Evolutionary conservation across 2,329 filamentous ascomycete genomes (phyloP), one percentile per base, ranked within the genome.

Genomic region (Fusarium metavorans): DNA sequence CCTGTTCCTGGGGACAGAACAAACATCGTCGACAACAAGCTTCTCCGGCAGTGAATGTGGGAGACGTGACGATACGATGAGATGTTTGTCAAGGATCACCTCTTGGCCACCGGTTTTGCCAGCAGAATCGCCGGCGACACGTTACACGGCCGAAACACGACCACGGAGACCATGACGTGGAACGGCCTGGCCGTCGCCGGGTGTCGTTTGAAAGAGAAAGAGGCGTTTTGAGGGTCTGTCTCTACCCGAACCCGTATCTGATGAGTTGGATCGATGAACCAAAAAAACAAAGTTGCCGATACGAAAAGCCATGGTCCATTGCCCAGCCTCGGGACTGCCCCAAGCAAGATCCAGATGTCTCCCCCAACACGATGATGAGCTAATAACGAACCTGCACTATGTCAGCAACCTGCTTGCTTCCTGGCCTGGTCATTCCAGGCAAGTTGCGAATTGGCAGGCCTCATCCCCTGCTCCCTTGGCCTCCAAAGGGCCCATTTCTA

Each of bases 91-190:
- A 54, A 61, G 37, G 63, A 67, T 66, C 58, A 48, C 30, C 37
- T 27, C 23, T 58, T 41, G 39, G 34, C 34, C 52, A 37, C 30
- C 23, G 32, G 41, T 16, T 54, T 54, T 50, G 41, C 48, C 39
- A 45, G 52, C 37, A 59, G n/a, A 57, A 41, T 35, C 60, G 37
- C 50, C 63, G 62, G 57, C 71, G 58, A 72, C 59, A 64, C 58
- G 66, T 70, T 75, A 74, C 74, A 72, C 61, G 37, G 48, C 41
- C 75, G 67, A 76, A 71, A 76, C 73, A 68, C 67, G 64, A 73
- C 64, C 64, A 69, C n/a, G 37, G 64, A 48, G 59, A 54, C 34
- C 35, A 52, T 50, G 34, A 59, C 41, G 62, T 52, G 64, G 66
- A 62, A 70, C 58, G 66, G 48, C 27, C 27, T 52, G 48, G 25